A percentile compares a stretch with the other conserved stretches of the same genome.
Evolutionary conservation across 805 yeast genomes (phyloP).

Genomic region (Saccharomycopsis schoenii): DNA sequence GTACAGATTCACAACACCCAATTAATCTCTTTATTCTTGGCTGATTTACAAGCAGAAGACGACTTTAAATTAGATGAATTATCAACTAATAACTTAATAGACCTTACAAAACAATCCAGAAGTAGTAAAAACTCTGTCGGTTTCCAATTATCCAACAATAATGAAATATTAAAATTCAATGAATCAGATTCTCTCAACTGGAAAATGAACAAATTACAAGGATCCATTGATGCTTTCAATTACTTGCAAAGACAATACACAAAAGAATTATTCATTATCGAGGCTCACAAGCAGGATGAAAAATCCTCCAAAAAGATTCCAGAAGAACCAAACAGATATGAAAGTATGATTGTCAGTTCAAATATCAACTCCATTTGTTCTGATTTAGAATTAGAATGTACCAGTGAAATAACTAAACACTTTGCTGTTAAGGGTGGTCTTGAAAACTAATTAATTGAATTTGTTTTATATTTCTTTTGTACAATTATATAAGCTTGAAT

Average conservation of each 20-base stretch:
- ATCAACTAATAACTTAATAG: conserved; percentile 17
- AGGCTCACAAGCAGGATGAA: conserved; percentile 66
- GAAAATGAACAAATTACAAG: conserved; percentile 49
- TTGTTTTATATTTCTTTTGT: not conserved
- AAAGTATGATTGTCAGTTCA: conserved; percentile 57
- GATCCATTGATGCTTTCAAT: conserved; percentile 68
- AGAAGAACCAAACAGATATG: conserved; percentile 70
- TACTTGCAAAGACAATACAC: conserved; percentile 70
- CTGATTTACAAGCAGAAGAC: conserved; percentile 20
- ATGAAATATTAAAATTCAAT: conserved; percentile 16
- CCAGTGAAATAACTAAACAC: conserved; percentile 54
- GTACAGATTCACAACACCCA: conserved; percentile 57
- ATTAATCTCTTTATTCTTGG: conserved; percentile 48
- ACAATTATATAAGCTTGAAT: not conserved
- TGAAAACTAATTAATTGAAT: conserved; percentile 21
- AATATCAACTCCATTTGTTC: conserved; percentile 62
- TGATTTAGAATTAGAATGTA: conserved; percentile 62
- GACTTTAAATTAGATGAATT: conserved; percentile 9
- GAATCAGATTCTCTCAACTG: not conserved
- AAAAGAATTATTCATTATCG: conserved; percentile 58
- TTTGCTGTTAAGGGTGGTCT: conserved; percentile 48
- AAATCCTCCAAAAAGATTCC: conserved; percentile 34
- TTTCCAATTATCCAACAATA: conserved; percentile 31
- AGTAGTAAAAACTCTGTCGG: conserved; percentile 27
- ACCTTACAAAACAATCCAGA: not conserved